Evolutionary conservation across 2,329 filamentous ascomycete genomes (phyloP).

Genomic region (Botrytis sinoallii): DNA sequence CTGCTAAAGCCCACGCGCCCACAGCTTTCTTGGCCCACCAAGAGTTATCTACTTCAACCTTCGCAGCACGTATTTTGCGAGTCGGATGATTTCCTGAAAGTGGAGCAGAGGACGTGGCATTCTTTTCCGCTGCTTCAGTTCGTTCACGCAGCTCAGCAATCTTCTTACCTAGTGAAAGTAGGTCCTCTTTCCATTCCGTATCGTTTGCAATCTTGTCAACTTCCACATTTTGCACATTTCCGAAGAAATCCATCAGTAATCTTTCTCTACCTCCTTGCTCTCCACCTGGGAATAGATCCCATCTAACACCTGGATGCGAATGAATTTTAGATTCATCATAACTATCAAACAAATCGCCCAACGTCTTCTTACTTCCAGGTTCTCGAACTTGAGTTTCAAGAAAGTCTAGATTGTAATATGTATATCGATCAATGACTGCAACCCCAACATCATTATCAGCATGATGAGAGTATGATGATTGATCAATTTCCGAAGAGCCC

Average conservation of each 20-base stretch:
- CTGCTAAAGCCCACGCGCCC: constrained; percentile 60
- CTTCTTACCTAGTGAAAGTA: constrained; percentile 70
- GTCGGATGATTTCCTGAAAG: constrained; percentile 21
- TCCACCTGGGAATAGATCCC: constrained; percentile 90
- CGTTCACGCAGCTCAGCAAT: constrained; percentile 52
- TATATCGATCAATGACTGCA: constrained; percentile 96
- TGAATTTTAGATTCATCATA: constrained; percentile 96
- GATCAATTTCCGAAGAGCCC: constrained; percentile 91
- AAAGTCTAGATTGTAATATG: constrained; percentile 97
- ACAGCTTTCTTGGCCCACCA: constrained; percentile 66
- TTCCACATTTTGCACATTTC: constrained; percentile 96
- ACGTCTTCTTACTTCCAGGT: constrained; percentile 79
- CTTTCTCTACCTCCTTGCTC: constrained; percentile 73
- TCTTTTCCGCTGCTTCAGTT: constrained; percentile 37
- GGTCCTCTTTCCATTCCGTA: constrained; percentile 64
- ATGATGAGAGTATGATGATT: constrained; percentile 96
- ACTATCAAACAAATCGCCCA: constrained; percentile 93
- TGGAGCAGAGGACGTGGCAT: constrained; percentile 27
- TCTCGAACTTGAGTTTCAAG: constrained; percentile 87
- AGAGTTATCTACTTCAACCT: constrained; percentile 61
- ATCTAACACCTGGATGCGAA: constrained; percentile 84
- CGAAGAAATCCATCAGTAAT: constrained; percentile 94
- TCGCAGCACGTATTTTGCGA: constrained; percentile 49
- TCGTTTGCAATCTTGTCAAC: constrained; percentile 57
- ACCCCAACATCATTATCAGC: constrained; percentile 97